These are phyloP conservation scores for Eragrostis nindensis DNA, from an alignment of 176 grass and related monocot genomes.

Conservation along the genomic window DNA sequence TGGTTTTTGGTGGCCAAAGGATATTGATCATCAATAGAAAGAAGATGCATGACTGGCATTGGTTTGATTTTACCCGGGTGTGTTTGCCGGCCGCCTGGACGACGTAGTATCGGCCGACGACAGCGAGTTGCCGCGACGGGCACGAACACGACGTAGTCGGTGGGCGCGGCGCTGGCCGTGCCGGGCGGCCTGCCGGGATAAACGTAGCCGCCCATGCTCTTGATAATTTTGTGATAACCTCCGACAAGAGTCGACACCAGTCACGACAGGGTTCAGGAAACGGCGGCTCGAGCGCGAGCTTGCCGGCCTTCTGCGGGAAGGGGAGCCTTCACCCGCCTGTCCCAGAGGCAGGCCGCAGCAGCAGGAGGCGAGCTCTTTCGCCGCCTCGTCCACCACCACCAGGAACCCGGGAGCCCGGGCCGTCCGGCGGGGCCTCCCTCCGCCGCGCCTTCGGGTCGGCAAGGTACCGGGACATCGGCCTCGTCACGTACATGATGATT, in stretches of 20 bases:
- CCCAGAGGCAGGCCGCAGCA: constrained; percentile 36
- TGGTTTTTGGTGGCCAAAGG: no score
- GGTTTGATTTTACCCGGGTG: constrained; percentile 7
- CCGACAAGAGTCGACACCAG: background rate
- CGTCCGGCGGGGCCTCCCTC: background rate
- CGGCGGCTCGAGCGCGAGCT: constrained; percentile 13
- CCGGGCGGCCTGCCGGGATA: background rate
- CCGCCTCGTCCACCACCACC: constrained; percentile 2
- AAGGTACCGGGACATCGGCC: constrained; percentile 38
- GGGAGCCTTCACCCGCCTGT: constrained; percentile 38
- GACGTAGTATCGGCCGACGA: constrained; percentile 43
- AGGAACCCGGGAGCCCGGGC: constrained; percentile 48
- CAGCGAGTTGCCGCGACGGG: constrained; percentile 34
- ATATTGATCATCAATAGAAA: no score
- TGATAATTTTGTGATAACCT: no score
- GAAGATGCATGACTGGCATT: background rate
- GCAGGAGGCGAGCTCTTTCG: background rate
- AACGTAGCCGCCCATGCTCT: no score
- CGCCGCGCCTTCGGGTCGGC: background rate
- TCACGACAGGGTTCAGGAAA: no score
- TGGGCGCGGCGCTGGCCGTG: background rate
- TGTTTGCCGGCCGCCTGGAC: constrained; percentile 22
- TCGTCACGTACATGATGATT: constrained; percentile 57
- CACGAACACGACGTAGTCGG: constrained; percentile 14
- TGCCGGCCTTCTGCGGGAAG: constrained; percentile 55